Evolutionary conservation across 345 rosid species (phyloP).

Genomic region (Salix dunnii): DNA sequence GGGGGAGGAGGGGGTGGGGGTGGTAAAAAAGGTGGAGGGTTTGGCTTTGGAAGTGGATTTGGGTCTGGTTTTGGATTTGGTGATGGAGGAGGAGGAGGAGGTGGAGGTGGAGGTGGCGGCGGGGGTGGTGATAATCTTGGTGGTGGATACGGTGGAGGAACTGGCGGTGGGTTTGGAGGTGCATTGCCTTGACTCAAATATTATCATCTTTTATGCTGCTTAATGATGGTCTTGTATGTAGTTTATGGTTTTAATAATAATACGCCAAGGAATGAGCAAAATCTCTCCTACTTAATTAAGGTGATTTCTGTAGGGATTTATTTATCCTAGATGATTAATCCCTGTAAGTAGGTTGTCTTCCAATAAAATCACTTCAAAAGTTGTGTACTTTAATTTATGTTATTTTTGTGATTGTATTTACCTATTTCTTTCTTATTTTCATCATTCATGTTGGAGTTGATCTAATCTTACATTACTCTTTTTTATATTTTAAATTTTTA

Average conservation of each 20-base stretch:
- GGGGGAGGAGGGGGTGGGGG: slow-evolving; percentile 10
- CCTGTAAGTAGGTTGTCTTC: background rate
- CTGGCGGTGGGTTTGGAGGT: slow-evolving; percentile 24
- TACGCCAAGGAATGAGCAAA: background rate
- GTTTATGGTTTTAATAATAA: no score
- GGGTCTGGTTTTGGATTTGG: background rate
- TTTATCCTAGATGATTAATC: background rate
- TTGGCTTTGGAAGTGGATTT: background rate
- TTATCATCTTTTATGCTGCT: background rate
- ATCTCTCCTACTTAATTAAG: background rate
- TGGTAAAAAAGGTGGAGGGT: background rate
- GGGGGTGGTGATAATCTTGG: background rate
- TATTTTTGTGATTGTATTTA: background rate
- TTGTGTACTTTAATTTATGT: background rate
- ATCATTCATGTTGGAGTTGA: no score
- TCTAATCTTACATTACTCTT: no score
- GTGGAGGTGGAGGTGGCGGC: background rate
- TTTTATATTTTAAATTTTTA: no score
- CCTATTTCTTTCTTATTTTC: no score
- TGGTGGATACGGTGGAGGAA: background rate
- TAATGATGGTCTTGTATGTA: background rate
- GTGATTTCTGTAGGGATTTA: background rate
- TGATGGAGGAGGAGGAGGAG: background rate
- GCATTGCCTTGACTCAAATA: slow-evolving; percentile 13
- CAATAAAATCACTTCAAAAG: background rate